Evolutionary conservation across 352 stramenopile species (phyloP).

Genomic region (Pythium phragmitis): DNA sequence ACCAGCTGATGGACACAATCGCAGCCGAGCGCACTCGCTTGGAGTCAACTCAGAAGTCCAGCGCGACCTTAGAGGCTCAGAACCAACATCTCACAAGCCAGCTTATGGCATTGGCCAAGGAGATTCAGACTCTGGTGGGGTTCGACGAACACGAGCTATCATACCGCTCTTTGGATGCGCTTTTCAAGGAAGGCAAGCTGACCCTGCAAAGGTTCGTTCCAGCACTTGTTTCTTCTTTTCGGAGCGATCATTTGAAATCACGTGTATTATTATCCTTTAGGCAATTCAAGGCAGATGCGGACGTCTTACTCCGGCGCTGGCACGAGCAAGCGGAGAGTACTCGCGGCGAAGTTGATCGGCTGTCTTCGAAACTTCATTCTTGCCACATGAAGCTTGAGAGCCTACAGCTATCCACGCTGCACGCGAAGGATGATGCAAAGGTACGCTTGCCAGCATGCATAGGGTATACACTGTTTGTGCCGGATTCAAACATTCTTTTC

Average conservation of each 20-base stretch:
- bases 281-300: constrained; percentile 45
- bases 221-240: neutral
- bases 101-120: constrained; percentile 38
- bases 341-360: constrained; percentile 39
- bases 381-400: constrained; percentile 54
- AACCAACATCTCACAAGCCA: constrained; percentile 35
- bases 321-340: constrained; percentile 43
- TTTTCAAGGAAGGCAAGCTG: constrained; percentile 37
- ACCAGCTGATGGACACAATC: constrained; percentile 40
- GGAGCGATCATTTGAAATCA: neutral
- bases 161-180: constrained; percentile 20
- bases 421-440: constrained; percentile 48
- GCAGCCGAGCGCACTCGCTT: constrained; percentile 40
- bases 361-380: constrained; percentile 40
- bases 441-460: constrained; percentile 14
- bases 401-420: constrained; percentile 41
- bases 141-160: constrained; percentile 15
- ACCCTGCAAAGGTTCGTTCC: constrained; percentile 36
- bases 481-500: neutral
- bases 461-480: neutral
- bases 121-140: constrained; percentile 38
- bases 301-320: constrained; percentile 38
- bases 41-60: constrained; percentile 30
- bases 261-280: constrained; percentile 10
- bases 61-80: constrained; percentile 32